Evolutionary conservation across 192 early-diverging fungal species (phyloP).

Genomic region (Entomortierella chlamydospora): DNA sequence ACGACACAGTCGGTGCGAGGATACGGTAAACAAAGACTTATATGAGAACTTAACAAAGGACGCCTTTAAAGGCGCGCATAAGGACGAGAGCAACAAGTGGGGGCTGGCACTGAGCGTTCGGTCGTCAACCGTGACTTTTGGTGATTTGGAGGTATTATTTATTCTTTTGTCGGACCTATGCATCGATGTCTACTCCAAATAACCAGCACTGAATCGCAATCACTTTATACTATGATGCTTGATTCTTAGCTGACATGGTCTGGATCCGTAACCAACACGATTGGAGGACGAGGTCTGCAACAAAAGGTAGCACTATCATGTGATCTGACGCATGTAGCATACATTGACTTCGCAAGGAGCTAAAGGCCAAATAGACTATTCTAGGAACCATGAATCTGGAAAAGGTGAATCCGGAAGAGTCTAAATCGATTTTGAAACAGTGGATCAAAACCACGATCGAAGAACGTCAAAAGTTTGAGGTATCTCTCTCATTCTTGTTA

Average conservation of each 20-base stretch:
- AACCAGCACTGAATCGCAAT: neutral
- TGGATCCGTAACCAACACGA: constrained; percentile 27
- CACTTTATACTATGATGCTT: neutral
- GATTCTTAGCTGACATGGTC: constrained; percentile 37
- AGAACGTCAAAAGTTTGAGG: constrained; percentile 30
- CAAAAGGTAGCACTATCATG: constrained; percentile 20
- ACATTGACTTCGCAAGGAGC: no score
- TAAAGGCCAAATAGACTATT: constrained; percentile 12
- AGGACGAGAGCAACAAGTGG: constrained; percentile 22
- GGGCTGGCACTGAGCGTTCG: constrained; percentile 26
- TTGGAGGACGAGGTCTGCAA: constrained; percentile 12
- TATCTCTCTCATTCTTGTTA: neutral
- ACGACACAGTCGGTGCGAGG: constrained; percentile 20
- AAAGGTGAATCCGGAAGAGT: constrained; percentile 24
- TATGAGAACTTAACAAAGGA: constrained; percentile 34
- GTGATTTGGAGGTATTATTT: constrained; percentile 25
- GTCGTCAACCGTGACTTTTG: neutral
- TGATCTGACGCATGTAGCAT: no score
- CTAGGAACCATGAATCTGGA: constrained; percentile 29
- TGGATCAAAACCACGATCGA: constrained; percentile 46
- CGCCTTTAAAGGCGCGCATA: constrained; percentile 20
- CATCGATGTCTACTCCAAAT: neutral
- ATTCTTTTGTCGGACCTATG: neutral
- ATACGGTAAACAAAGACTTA: constrained; percentile 17
- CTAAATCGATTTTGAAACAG: constrained; percentile 15